Percentiles rank a stretch among this genome's conserved stretches.
phyloP scores from a whole-genome alignment of 2,329 filamentous ascomycete genomes.

The Ophiocordyceps robertsii region DNA sequence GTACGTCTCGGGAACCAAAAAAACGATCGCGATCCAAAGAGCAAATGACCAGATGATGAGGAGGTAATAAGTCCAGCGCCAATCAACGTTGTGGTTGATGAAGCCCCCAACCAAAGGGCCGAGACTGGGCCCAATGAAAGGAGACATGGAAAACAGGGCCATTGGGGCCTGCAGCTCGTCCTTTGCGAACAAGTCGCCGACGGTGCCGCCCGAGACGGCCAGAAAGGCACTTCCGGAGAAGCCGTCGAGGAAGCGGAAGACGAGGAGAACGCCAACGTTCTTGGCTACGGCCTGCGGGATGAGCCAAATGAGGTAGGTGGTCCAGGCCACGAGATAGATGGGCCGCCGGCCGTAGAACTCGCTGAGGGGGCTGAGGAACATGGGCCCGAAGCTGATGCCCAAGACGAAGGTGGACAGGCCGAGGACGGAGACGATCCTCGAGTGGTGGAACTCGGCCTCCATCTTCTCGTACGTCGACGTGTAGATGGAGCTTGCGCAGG shows the following conservation, averaged over 20 bases:
- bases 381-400: slow-evolving; percentile 52
- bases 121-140: slow-evolving; percentile 48
- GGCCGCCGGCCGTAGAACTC: slow-evolving; percentile 74
- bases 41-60: slow-evolving; percentile 69
- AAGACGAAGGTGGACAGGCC: slow-evolving; percentile 75
- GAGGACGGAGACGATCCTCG: slow-evolving; percentile 60
- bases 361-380: slow-evolving; percentile 49
- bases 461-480: slow-evolving; percentile 71
- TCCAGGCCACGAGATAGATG: slow-evolving; percentile 66
- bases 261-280: slow-evolving; percentile 69
- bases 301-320: slow-evolving; percentile 64
- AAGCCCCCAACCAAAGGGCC: slow-evolving; percentile 61
- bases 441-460: slow-evolving; percentile 58
- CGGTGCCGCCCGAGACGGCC: slow-evolving; percentile 70
- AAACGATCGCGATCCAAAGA: slow-evolving; percentile 48
- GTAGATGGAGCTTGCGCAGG: slow-evolving; percentile 79
- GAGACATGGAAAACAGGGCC: slow-evolving; percentile 61
- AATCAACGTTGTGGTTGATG: slow-evolving; percentile 62
- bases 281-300: slow-evolving; percentile 69
- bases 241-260: slow-evolving; percentile 66
- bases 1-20: slow-evolving; percentile 81
- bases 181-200: slow-evolving; percentile 63
- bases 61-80: slow-evolving; percentile 78
- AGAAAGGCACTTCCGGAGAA: slow-evolving; percentile 56
- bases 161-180: slow-evolving; percentile 65